Conservation (phyloP, 345 rosid genomes). For the Capsella bursapastoris region DNA sequence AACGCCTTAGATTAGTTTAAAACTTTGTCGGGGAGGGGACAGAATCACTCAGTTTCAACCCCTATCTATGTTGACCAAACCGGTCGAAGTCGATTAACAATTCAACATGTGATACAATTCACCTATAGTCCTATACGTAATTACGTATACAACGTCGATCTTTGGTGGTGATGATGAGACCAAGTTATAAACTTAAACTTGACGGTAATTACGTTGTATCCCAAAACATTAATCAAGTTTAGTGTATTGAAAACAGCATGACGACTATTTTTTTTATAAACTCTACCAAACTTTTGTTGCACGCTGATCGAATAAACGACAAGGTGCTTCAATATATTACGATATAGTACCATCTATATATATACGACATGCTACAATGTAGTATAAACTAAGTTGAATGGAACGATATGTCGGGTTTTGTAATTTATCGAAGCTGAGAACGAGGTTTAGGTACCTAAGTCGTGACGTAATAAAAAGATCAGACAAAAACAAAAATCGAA, state of each 20-base stretch:
- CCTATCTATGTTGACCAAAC: no score
- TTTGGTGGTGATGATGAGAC: not conserved
- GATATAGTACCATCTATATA: slow-evolving; percentile 1
- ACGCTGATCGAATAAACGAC: slow-evolving; percentile 19
- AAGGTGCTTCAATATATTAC: not conserved
- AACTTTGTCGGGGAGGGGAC: no score
- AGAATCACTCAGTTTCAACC: no score
- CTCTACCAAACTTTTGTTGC: slow-evolving; percentile 12
- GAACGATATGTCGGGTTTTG: slow-evolving; percentile 19
- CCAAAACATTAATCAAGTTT: not conserved
- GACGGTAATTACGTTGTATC: not conserved
- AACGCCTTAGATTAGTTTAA: not conserved
- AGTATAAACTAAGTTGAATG: not conserved
- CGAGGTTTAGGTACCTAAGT: slow-evolving; percentile 32
- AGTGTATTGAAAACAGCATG: not conserved
- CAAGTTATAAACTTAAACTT: not conserved
- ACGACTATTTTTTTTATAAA: not conserved
- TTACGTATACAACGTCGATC: not conserved
- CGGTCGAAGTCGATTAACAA: no score
- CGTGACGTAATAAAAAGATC: slow-evolving; percentile 20
- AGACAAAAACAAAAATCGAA: not conserved
- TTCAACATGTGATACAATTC: not conserved
- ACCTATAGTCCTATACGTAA: not conserved
- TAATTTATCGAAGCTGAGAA: slow-evolving; percentile 1
- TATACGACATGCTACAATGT: not conserved